phyloP scores from a whole-genome alignment of 2,329 filamentous ascomycete species.

The Colletotrichum tofieldiae region DNA sequence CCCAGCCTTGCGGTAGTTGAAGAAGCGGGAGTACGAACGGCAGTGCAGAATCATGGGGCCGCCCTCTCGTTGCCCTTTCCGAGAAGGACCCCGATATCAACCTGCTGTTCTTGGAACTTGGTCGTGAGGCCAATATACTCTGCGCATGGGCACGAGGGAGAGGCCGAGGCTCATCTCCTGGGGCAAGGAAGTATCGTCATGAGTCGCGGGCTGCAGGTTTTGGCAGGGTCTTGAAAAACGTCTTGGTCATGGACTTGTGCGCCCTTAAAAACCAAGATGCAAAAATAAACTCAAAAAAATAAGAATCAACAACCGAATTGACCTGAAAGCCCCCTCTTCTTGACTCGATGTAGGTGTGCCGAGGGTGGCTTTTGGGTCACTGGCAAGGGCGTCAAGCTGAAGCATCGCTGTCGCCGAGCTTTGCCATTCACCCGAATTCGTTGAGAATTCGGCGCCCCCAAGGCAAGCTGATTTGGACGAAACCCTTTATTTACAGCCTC shows the following conservation, averaged over 20 bases:
- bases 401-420: slow-evolving; percentile 23
- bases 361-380: neutral
- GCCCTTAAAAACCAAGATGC: neutral
- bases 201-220: slow-evolving; percentile 32
- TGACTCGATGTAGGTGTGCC: slow-evolving; percentile 11
- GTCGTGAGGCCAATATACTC: slow-evolving; percentile 8
- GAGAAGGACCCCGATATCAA: slow-evolving; percentile 1
- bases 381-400: slow-evolving; percentile 13
- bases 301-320: neutral
- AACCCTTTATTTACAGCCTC: slow-evolving; percentile 3
- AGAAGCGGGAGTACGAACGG: neutral
- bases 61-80: neutral
- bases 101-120: slow-evolving; percentile 19
- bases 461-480: neutral
- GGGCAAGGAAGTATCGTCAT: slow-evolving; percentile 23
- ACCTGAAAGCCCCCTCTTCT: neutral
- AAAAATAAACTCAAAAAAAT: neutral
- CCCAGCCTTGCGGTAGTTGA: slow-evolving; percentile 32
- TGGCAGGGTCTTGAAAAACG: slow-evolving; percentile 3
- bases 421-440: slow-evolving; percentile 1
- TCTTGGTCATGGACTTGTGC: neutral
- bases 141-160: neutral
- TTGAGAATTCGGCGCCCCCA: neutral
- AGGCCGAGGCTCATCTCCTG: slow-evolving; percentile 19
- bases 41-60: slow-evolving; percentile 5